A percentile compares a stretch with the other conserved stretches of the same genome.
Evolutionary conservation across 2,329 filamentous ascomycete genomes (phyloP).

Genomic region (Sporothrix globosa): DNA sequence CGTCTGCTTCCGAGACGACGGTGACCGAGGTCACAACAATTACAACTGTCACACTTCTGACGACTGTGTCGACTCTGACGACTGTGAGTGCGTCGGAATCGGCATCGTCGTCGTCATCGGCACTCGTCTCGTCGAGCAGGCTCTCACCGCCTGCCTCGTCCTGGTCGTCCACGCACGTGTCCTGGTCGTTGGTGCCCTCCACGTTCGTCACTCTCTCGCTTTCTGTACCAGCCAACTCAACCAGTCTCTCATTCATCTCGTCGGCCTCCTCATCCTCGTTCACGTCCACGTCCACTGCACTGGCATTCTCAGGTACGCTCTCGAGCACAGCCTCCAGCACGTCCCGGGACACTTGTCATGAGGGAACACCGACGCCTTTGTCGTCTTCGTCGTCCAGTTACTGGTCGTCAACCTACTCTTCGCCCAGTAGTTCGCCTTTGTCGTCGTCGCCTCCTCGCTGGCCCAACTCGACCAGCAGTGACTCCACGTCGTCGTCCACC

Average conservation of each 20-base stretch:
- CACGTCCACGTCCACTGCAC: slow-evolving; percentile 16
- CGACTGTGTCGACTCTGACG: slow-evolving; percentile 14
- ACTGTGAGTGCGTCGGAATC: background rate
- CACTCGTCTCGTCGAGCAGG: background rate
- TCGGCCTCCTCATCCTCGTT: background rate
- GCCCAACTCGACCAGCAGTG: slow-evolving; percentile 21
- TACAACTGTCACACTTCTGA: slow-evolving; percentile 10
- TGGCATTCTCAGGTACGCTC: slow-evolving; percentile 1
- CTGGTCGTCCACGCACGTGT: background rate
- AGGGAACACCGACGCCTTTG: background rate
- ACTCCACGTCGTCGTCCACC: slow-evolving; percentile 3
- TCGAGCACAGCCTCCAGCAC: background rate
- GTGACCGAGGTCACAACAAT: slow-evolving; percentile 3
- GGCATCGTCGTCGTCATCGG: background rate
- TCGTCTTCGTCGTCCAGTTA: background rate
- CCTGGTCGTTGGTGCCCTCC: background rate
- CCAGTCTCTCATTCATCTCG: background rate
- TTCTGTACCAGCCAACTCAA: background rate
- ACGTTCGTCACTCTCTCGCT: background rate
- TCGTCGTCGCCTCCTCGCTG: slow-evolving; percentile 13
- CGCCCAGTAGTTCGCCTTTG: background rate
- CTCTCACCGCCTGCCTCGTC: background rate
- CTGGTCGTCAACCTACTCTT: slow-evolving; percentile 6
- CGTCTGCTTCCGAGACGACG: background rate
- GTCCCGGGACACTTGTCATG: slow-evolving; percentile 6